Base-by-base conservation (phyloP, 1,139 yeast genomes). In the Spencermartinsiella ligniputridi region DNA sequence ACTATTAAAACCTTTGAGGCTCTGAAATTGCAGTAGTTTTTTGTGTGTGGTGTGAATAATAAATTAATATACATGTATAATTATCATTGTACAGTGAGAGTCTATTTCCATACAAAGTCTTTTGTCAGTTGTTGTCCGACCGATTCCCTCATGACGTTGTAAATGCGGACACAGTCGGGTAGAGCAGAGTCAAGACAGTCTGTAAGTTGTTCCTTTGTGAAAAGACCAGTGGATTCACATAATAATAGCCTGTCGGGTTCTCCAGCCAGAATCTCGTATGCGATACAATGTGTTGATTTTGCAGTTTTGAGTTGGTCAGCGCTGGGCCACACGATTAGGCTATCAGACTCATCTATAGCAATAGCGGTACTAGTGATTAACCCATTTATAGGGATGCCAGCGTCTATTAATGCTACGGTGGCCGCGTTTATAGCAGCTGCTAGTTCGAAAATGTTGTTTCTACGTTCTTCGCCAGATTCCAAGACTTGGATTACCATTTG, bases 401-500 rank as follows among this genome's bases (percentile, higher is more conserved):
- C 86, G 62, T 88, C 92, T 1, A 88, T 61, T 40, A 90, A 70
- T 0, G 96, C 95, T 53, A 85, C 67, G 50, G 72, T 79, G 3
- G 82, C 69, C 9, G 89, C 79, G 61, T 90, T 90, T 38, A 90
- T 72, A 13, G 86, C 81, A 1, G 84, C 79, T 37, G 81, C 75
- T 37, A 88, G 66, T 59, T 88, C 95, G 46, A 77, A 53, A 6
- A 51, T 49, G 24, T 50, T 57, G 49, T 48, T 49, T 3, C 43
- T 30, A 3, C 40, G 25, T 12, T 68, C 66, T 46, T 75, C 79
- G 44, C 84, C 85, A 20, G 79, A 64, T 45, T 83, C 79, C 41
- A 88, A 65, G 41, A 89, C 72, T 63, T 92, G 98, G n/a, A 86
- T 80, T 21, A 86, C 92, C 2, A 92, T 73, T 60, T 89, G 97